Evolutionary conservation across 106 monocot species (phyloP).

Genomic region (Dendrobium huoshanense): DNA sequence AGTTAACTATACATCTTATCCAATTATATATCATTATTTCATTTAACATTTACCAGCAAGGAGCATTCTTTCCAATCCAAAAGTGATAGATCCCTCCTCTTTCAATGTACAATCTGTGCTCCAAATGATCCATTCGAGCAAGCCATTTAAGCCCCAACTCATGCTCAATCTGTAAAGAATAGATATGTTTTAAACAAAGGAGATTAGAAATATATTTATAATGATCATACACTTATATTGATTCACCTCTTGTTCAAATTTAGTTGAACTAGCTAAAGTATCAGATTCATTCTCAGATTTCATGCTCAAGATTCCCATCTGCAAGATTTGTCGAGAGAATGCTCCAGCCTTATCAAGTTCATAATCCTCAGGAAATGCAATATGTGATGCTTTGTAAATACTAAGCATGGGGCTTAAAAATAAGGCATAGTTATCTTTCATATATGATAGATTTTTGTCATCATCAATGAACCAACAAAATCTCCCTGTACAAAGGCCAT

Average conservation of each 20-base stretch:
- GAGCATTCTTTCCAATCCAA: constrained; percentile 15
- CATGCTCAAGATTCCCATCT: too few relatives aligned
- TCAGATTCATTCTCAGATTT: too few relatives aligned
- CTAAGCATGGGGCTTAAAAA: constrained; percentile 14
- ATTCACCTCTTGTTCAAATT: too few relatives aligned
- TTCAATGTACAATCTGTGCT: constrained; percentile 11
- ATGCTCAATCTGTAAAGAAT: too few relatives aligned
- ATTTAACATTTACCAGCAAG: constrained; percentile 8
- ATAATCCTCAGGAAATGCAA: constrained; percentile 10
- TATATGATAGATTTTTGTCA: background rate
- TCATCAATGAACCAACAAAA: constrained; percentile 27
- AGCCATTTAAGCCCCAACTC: background rate
- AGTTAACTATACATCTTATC: too few relatives aligned
- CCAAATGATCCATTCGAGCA: constrained; percentile 1
- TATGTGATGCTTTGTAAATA: constrained; percentile 21
- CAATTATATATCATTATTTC: too few relatives aligned
- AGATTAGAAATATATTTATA: too few relatives aligned
- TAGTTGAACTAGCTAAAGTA: too few relatives aligned
- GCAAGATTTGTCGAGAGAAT: too few relatives aligned
- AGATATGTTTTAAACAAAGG: too few relatives aligned
- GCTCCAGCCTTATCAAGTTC: constrained; percentile 16
- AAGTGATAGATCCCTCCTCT: constrained; percentile 1
- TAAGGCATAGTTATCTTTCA: constrained; percentile 9
- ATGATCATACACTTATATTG: too few relatives aligned
- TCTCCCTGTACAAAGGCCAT: background rate